Evolutionary conservation across 75 land plant species (phyloP), one percentile per base, ranked within the genome.

Genomic region (Isoetes taiwanensis): DNA sequence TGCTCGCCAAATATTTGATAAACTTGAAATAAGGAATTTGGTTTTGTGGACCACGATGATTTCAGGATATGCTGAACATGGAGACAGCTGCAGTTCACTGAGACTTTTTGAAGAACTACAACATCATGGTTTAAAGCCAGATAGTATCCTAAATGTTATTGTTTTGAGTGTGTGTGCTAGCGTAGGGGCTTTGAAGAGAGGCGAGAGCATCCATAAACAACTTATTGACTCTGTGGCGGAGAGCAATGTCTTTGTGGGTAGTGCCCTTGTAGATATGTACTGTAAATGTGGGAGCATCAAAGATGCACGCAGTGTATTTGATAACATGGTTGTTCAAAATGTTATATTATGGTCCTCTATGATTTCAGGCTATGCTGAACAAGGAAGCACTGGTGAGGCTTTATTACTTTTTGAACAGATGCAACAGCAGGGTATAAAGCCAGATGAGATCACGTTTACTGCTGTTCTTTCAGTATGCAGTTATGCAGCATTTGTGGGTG

Each of bases 41-140:
- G 72, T 78, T 3, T 71, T 78, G 3, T 81, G 82, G 82, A 67
- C 75, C 48, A 41, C 63, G 4, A 60, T 81, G 69, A 74, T 81
- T 16, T 28, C 58, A 2, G 65, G 70, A 32, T 69, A 72, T 56
- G 82, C 76, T 0, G 75, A 78, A 32, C 69, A 71, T 65, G 85
- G 85, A 1, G 40, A 24, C 40, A 63, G 68, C n/a, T 52, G 17
- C 6, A 57, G 67, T 28, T 78, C 81, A 43, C 37, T 78, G 26
- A 11, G 24, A 14, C 59, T 78, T n/a, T 81, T 78, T 63, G 70
- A 78, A 33, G 30, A 62, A 52, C 78, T 81, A 78, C 64, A 64
- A 37, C n/a, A 14, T 37, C 12, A 8, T 9, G 14, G 14, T 9
- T 9, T 37, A 14, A 37, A 14, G 39, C 39, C 39, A 14, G 39